phyloP scores from a whole-genome alignment of 495 filamentous ascomycete species.

The Neurospora africana region DNA sequence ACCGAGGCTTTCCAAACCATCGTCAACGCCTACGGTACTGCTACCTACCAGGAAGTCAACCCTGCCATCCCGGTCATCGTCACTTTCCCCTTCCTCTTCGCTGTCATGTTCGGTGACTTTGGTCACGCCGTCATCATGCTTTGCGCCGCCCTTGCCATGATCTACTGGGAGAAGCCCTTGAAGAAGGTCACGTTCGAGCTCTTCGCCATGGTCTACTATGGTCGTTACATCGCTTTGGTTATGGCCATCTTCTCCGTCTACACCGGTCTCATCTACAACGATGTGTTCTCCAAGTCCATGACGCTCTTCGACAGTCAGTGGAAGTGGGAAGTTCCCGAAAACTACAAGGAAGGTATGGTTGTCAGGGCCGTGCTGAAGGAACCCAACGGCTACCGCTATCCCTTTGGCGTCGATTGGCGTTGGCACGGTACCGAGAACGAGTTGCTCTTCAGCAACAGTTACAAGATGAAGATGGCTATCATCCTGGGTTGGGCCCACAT shows the following conservation, averaged over 20 bases:
- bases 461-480: conserved; percentile 99
- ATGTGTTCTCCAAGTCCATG: conserved; percentile 87
- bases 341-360: conserved; percentile 46
- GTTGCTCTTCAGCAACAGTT: conserved; percentile 87
- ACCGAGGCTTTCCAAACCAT: conserved; percentile 98
- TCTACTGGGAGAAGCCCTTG: conserved; percentile 85
- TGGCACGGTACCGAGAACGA: conserved; percentile 96
- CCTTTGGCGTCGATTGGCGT: conserved; percentile 91
- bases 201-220: conserved; percentile 96
- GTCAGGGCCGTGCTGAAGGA: conserved; percentile 55
- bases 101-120: conserved; percentile 98
- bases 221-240: conserved; percentile 94
- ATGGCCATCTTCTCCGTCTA: conserved; percentile 97
- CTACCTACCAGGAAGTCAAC: conserved; percentile 95
- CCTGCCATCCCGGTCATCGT: conserved; percentile 88
- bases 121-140: conserved; percentile 87
- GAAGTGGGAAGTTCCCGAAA: conserved; percentile 60
- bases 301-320: conserved; percentile 83
- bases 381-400: conserved; percentile 58
- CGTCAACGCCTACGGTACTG: conserved; percentile 93
- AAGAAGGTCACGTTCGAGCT: conserved; percentile 89
- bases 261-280: conserved; percentile 95
- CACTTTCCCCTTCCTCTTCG: conserved; percentile 96
- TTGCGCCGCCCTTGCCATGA: conserved; percentile 72
- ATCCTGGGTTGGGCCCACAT: conserved; percentile 94